phyloP scores from a whole-genome alignment of 257 asterid species.

The Verbascum thapsus region DNA sequence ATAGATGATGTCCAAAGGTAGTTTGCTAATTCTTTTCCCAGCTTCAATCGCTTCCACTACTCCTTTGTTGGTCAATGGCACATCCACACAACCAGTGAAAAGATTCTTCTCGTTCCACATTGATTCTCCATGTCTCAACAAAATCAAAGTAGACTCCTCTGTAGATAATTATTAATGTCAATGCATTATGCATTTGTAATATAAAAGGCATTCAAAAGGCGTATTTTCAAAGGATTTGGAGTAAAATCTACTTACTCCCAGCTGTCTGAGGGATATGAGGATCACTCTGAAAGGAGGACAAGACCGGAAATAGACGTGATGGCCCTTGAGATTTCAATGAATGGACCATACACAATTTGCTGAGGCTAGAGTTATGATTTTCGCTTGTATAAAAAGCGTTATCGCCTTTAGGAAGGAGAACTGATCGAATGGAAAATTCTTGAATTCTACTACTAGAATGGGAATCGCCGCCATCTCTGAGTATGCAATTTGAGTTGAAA shows the following conservation, averaged over 20 bases:
- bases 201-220: slow-evolving; percentile 10
- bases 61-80: slow-evolving; percentile 82
- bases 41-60: slow-evolving; percentile 92
- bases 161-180: slow-evolving; percentile 19
- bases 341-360: not conserved
- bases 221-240: slow-evolving; percentile 15
- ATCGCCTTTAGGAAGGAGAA: slow-evolving; percentile 12
- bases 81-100: slow-evolving; percentile 94
- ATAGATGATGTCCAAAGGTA: slow-evolving; percentile 80
- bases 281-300: slow-evolving; percentile 28
- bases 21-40: slow-evolving; percentile 74
- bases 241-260: slow-evolving; percentile 48
- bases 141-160: slow-evolving; percentile 76
- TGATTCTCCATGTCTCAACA: slow-evolving; percentile 92
- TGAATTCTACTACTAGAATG: slow-evolving; percentile 26
- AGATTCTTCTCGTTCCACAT: slow-evolving; percentile 96
- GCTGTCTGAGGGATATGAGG: slow-evolving; percentile 25
- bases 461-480: slow-evolving; percentile 31
- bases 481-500: slow-evolving; percentile 25
- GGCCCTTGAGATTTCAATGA: slow-evolving; percentile 21
- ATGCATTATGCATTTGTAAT: slow-evolving; percentile 6
- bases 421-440: slow-evolving; percentile 18
- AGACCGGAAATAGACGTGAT: slow-evolving; percentile 29
- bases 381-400: slow-evolving; percentile 20
- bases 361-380: slow-evolving; percentile 26